These are phyloP conservation scores for Paraphoma chrysanthemicola DNA, from an alignment of 2,329 filamentous ascomycete species.

Conservation along the genomic window DNA sequence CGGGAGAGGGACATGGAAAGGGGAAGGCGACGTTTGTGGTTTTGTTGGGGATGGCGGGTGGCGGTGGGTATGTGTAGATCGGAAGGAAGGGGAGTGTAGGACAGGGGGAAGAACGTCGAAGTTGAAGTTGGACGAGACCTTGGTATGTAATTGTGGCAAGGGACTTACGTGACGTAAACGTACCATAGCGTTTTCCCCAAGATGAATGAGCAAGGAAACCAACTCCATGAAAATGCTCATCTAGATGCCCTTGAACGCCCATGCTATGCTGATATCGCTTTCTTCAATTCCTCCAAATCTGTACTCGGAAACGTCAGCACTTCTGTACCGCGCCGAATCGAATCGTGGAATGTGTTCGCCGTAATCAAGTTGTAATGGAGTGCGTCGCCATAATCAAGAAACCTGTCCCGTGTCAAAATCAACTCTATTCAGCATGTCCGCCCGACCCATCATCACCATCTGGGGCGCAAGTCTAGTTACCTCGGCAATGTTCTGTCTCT, in stretches of 20 bases:
- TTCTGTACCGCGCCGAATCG: not conserved
- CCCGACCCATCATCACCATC: not conserved
- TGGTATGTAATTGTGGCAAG: not conserved
- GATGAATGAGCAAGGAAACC: not conserved
- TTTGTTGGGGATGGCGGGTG: conserved; percentile 16
- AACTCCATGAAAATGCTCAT: not conserved
- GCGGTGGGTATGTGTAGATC: not conserved
- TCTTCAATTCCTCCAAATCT: not conserved
- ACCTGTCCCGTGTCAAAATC: conserved; percentile 13
- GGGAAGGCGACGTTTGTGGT: conserved; percentile 63
- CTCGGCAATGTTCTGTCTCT: conserved; percentile 60
- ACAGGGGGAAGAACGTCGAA: too few species aligned
- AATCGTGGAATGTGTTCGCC: not conserved
- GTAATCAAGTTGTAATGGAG: not conserved
- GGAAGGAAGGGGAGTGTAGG: not conserved
- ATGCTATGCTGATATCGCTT: not conserved
- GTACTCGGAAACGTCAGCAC: not conserved
- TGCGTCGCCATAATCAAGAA: conserved; percentile 10
- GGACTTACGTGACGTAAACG: not conserved
- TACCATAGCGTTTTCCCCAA: not conserved
- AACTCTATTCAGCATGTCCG: conserved; percentile 1
- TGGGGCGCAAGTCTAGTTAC: conserved; percentile 23
- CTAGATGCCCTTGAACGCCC: not conserved
- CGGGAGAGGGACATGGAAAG: conserved; percentile 46
- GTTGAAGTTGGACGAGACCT: too few species aligned